Evolutionary conservation across 352 stramenopile genomes (phyloP).

Genomic region (Blastocystis sp.): DNA sequence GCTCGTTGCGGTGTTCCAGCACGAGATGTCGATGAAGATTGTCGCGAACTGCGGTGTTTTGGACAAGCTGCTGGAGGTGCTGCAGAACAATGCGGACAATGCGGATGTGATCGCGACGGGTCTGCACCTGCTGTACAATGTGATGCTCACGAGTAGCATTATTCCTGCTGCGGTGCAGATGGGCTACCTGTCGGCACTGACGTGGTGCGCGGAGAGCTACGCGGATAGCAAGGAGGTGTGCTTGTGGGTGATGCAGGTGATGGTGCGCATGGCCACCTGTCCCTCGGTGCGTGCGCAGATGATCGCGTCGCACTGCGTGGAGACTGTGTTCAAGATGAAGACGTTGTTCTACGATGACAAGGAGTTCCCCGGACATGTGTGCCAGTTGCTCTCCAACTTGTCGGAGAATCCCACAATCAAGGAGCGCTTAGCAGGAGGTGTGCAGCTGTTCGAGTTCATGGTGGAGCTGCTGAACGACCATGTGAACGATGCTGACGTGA

Average conservation of each 20-base stretch:
- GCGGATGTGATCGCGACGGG: neutral
- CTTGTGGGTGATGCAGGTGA: constrained; percentile 18
- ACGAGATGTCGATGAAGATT: constrained; percentile 16
- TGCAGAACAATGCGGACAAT: constrained; percentile 30
- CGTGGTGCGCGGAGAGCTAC: constrained; percentile 51
- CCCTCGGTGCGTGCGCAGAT: constrained; percentile 32
- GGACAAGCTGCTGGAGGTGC: constrained; percentile 25
- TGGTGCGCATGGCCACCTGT: neutral
- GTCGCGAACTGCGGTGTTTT: constrained; percentile 38
- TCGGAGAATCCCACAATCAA: neutral
- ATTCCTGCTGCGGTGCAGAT: constrained; percentile 12
- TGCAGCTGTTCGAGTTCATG: constrained; percentile 10
- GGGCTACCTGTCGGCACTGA: constrained; percentile 23
- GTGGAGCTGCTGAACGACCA: constrained; percentile 48
- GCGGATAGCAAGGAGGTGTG: constrained; percentile 20
- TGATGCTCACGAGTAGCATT: constrained; percentile 19
- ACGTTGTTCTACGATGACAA: neutral
- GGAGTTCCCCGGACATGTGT: neutral
- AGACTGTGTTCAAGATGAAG: constrained; percentile 45
- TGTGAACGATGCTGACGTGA: neutral
- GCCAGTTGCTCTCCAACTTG: constrained; percentile 36
- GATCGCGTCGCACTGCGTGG: constrained; percentile 30
- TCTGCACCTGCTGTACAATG: constrained; percentile 27
- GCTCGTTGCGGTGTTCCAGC: constrained; percentile 32
- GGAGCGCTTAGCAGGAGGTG: neutral